Conservation (phyloP, 805 yeast genomes). For the Saitoella complicata region DNA sequence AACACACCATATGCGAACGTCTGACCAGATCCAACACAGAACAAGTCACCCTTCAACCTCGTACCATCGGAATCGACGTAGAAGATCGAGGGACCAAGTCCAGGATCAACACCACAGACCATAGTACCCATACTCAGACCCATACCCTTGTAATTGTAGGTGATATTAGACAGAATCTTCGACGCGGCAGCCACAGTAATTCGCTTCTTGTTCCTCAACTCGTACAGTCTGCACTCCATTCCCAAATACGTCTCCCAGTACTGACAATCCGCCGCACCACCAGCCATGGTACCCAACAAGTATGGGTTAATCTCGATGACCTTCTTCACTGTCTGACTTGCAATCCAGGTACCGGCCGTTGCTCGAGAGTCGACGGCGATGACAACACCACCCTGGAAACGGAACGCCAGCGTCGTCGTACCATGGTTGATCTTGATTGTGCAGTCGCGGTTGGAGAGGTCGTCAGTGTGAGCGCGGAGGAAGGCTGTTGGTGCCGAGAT, state of each 20-base stretch:
- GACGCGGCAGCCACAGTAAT: conserved; percentile 95
- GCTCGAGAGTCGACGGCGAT: conserved; percentile 98
- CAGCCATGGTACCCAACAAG: conserved; percentile 94
- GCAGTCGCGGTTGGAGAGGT: conserved; percentile 80
- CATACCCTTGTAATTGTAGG: conserved; percentile 88
- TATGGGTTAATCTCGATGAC: conserved; percentile 94
- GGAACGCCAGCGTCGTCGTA: conserved; percentile 93
- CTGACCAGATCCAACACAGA: conserved; percentile 98
- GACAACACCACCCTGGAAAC: conserved; percentile 84
- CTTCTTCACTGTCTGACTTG: conserved; percentile 93
- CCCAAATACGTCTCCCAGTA: conserved; percentile 99
- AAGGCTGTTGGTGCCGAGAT: conserved; percentile 55
- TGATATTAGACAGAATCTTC: conserved; percentile 70
- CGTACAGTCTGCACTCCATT: conserved; percentile 87
- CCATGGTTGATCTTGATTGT: conserved; percentile 96
- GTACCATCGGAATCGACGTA: conserved; percentile 97
- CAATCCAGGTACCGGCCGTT: conserved; percentile 95
- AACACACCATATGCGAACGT: conserved; percentile 97
- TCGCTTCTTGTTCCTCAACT: conserved; percentile 83
- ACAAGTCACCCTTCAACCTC: conserved; percentile 80
- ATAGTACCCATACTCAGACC: conserved; percentile 99
- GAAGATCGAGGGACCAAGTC: conserved; percentile 88
- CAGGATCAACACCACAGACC: conserved; percentile 92
- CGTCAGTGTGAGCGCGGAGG: conserved; percentile 95
- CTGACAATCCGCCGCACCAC: conserved; percentile 99